phyloP scores from a whole-genome alignment of 2,329 filamentous ascomycete species.

The Paraconiothyrium brasiliense region DNA sequence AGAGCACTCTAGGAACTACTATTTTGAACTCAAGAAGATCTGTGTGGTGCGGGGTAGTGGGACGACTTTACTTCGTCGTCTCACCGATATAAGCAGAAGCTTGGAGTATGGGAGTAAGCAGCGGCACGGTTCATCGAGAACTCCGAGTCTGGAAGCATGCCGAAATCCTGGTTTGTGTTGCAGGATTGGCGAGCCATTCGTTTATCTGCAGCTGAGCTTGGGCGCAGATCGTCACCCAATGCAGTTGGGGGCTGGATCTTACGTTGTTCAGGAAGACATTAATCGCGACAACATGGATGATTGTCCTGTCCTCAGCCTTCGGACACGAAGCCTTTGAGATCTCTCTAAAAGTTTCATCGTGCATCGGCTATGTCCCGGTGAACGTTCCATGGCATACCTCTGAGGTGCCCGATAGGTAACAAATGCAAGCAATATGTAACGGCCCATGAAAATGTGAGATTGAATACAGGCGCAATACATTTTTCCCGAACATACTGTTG shows the following conservation, averaged over 20 bases:
- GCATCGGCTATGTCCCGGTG: background rate
- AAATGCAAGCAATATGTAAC: no score
- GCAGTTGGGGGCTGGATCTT: background rate
- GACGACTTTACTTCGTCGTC: background rate
- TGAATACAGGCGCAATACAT: no score
- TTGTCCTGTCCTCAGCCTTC: background rate
- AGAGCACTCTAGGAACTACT: background rate
- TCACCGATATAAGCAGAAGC: background rate
- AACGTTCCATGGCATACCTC: background rate
- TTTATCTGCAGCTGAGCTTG: background rate
- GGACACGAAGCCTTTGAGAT: background rate
- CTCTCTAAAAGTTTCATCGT: background rate
- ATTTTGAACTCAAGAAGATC: background rate
- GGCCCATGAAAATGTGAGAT: no score
- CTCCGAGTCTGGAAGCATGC: background rate
- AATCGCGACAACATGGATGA: background rate
- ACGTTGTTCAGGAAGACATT: background rate
- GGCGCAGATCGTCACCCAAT: background rate
- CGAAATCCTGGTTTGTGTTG: background rate
- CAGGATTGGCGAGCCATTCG: background rate
- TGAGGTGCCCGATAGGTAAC: no score
- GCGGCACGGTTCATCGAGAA: no score
- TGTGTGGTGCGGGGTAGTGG: background rate
- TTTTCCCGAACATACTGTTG: background rate
- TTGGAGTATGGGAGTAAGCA: background rate